These are phyloP conservation scores for Ambrosiella xylebori DNA, from an alignment of 2,329 filamentous ascomycete genomes.

Conservation along the genomic window DNA sequence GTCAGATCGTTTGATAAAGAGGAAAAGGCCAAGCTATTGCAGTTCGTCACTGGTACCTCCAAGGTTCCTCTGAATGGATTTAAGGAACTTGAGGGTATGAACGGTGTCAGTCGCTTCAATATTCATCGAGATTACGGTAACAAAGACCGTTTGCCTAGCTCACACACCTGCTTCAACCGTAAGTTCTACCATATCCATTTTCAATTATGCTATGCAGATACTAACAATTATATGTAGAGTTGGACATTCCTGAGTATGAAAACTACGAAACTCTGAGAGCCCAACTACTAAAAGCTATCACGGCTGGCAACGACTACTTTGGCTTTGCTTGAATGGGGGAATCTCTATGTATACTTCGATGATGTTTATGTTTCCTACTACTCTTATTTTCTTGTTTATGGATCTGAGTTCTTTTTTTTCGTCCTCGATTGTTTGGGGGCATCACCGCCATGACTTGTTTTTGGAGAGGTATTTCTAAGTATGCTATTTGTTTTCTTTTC, in stretches of 20 bases:
- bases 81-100: slow-evolving; percentile 98
- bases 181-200: slow-evolving; percentile 29
- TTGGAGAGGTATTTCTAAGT: not conserved
- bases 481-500: not conserved
- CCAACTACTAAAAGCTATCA: slow-evolving; percentile 87
- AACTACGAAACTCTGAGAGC: slow-evolving; percentile 80
- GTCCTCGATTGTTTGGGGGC: not conserved
- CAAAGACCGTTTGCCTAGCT: slow-evolving; percentile 87
- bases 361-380: slow-evolving; percentile 7
- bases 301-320: slow-evolving; percentile 93
- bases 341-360: not conserved
- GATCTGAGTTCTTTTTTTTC: slow-evolving; percentile 1
- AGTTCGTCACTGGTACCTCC: slow-evolving; percentile 95
- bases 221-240: slow-evolving; percentile 40
- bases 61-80: slow-evolving; percentile 98
- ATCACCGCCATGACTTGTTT: not conserved
- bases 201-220: not conserved
- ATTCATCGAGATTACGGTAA: slow-evolving; percentile 96
- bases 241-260: slow-evolving; percentile 96
- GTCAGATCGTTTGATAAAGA: slow-evolving; percentile 97
- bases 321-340: slow-evolving; percentile 65
- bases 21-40: slow-evolving; percentile 87
- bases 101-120: slow-evolving; percentile 93
- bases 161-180: slow-evolving; percentile 99
- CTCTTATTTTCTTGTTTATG: slow-evolving; percentile 5